Percentiles rank a stretch among this genome's conserved stretches.
Conservation (phyloP, 768 basidiomycete species). For the Mycena olivaceomarginata region DNA sequence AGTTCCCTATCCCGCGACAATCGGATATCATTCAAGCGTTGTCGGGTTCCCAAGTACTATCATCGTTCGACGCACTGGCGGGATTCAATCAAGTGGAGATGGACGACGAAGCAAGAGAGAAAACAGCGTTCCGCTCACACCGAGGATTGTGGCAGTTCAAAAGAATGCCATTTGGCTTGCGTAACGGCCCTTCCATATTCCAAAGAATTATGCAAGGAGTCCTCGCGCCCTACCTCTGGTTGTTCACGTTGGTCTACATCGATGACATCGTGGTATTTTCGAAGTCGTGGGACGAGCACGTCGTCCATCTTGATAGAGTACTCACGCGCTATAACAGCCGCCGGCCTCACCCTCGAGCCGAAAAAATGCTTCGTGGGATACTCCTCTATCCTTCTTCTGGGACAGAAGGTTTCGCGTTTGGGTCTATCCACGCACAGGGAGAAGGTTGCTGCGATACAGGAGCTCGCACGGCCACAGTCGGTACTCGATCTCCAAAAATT, state of each 20-base stretch:
- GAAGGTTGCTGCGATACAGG: neutral
- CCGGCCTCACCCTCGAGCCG: no score
- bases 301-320: no score
- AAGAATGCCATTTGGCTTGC: constrained; percentile 17
- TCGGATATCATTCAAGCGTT: neutral
- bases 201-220: constrained; percentile 21
- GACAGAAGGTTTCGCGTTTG: no score
- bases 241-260: constrained; percentile 46
- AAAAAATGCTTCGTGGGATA: no score
- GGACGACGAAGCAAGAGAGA: constrained; percentile 34
- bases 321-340: no score
- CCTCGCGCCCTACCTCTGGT: neutral
- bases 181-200: constrained; percentile 32
- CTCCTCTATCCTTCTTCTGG: no score
- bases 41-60: neutral
- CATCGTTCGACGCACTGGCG: neutral
- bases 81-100: constrained; percentile 1
- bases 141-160: constrained; percentile 55
- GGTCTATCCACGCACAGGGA: neutral
- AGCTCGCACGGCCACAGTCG: neutral
- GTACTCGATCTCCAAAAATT: neutral
- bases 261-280: constrained; percentile 51
- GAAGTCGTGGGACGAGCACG: constrained; percentile 34
- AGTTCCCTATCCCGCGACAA: neutral
- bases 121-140: constrained; percentile 56